Percentiles rank a stretch among this genome's conserved stretches.
Conservation (phyloP, 176 grass and related monocot genomes). For the Ananas comosus region DNA sequence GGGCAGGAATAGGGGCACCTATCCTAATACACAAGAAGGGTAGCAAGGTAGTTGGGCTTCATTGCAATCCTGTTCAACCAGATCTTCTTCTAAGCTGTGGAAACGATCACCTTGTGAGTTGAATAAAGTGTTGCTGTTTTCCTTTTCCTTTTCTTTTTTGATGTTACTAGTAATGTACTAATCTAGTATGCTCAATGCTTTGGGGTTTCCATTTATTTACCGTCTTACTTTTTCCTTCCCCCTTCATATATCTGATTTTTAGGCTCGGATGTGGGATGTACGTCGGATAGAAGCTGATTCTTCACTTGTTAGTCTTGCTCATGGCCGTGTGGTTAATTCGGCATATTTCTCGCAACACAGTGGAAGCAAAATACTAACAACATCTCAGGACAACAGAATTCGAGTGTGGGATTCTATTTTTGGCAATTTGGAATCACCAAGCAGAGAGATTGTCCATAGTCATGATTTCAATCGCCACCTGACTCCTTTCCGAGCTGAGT, state of each 20-base stretch:
- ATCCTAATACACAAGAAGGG: constrained; percentile 90
- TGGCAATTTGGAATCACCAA: constrained; percentile 63
- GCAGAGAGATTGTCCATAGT: constrained; percentile 95
- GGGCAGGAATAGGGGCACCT: constrained; percentile 48
- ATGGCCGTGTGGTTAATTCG: constrained; percentile 84
- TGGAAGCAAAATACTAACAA: constrained; percentile 85
- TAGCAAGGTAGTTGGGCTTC: constrained; percentile 82
- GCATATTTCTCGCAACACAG: constrained; percentile 83
- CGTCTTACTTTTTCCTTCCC: neutral
- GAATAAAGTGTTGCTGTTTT: neutral
- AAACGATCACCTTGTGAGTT: constrained; percentile 96
- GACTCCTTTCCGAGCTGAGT: constrained; percentile 93
- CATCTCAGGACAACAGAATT: constrained; percentile 88
- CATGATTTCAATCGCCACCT: constrained; percentile 97
- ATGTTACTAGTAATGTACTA: neutral
- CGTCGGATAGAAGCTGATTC: constrained; percentile 51
- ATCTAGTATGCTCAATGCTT: neutral
- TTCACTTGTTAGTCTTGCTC: constrained; percentile 55
- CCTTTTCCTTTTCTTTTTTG: neutral
- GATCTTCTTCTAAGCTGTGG: constrained; percentile 94
- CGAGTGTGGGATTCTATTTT: constrained; percentile 97
- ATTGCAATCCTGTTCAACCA: constrained; percentile 74
- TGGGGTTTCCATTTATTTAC: neutral
- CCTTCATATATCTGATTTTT: constrained; percentile 13
- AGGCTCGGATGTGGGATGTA: constrained; percentile 93